Evolutionary conservation across 148 eudicot species (phyloP).

Genomic region (Salicornia ramosissima): DNA sequence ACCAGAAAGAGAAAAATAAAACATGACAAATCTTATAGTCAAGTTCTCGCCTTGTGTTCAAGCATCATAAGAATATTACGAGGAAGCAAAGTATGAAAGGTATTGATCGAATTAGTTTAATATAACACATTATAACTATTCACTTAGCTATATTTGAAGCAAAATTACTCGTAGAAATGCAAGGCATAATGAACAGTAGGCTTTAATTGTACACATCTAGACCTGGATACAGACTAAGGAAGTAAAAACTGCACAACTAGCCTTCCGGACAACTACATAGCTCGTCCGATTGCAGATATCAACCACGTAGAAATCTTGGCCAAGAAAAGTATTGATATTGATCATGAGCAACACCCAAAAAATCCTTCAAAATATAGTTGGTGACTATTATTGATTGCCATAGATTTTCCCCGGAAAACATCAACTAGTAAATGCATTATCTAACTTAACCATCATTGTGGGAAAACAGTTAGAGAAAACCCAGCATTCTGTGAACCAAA

Average conservation of each 20-base stretch:
- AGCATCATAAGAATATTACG: no score
- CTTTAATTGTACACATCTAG: not conserved
- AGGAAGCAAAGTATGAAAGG: not conserved
- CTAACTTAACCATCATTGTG: not conserved
- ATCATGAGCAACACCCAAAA: not conserved
- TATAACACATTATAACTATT: not conserved
- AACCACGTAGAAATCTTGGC: not conserved
- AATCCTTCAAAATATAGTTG: constrained; percentile 1
- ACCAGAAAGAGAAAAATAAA: constrained; percentile 15
- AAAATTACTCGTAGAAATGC: not conserved
- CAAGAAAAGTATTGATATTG: not conserved
- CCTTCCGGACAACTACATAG: no score
- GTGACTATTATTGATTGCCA: no score
- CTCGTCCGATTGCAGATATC: no score
- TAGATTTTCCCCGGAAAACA: not conserved
- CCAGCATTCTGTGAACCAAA: no score
- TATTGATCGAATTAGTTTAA: not conserved
- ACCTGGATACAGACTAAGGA: not conserved
- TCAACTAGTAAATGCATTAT: not conserved
- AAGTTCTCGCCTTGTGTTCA: no score
- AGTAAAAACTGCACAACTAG: not conserved
- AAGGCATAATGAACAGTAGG: not conserved
- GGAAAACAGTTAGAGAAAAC: not conserved
- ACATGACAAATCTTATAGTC: constrained; percentile 6
- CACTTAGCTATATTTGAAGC: not conserved